phyloP scores from a whole-genome alignment of 208 protist species.

The Leishmania mexicana region DNA sequence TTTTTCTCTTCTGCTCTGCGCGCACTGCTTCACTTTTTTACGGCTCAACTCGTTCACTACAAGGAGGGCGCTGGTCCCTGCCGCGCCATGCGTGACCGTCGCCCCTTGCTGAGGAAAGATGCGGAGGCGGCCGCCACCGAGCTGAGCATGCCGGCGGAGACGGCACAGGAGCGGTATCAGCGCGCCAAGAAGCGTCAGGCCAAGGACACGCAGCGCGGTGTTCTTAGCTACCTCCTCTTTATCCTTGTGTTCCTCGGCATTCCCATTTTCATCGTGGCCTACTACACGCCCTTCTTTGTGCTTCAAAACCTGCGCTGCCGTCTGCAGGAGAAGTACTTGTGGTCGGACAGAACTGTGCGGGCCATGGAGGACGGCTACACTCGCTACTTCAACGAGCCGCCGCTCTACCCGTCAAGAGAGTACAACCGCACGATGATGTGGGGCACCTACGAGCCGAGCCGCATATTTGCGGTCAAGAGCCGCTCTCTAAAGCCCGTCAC shows the following conservation, averaged over 20 bases:
- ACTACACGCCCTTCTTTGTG: constrained; percentile 82
- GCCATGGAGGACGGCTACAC: constrained; percentile 64
- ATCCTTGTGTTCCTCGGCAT: constrained; percentile 58
- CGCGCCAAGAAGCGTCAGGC: constrained; percentile 22
- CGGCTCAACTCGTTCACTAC: not conserved
- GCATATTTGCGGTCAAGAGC: constrained; percentile 82
- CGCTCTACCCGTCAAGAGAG: constrained; percentile 60
- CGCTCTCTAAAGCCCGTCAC: constrained; percentile 62
- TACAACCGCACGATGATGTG: constrained; percentile 82
- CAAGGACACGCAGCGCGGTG: constrained; percentile 30
- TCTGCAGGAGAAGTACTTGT: constrained; percentile 49
- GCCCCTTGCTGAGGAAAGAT: constrained; percentile 12
- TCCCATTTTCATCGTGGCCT: constrained; percentile 55
- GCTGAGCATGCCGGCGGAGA: constrained; percentile 44
- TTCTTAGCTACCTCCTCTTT: constrained; percentile 59
- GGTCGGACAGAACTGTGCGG: constrained; percentile 47
- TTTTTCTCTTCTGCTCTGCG: constrained; percentile 2
- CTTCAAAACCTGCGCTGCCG: constrained; percentile 77
- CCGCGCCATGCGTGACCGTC: constrained; percentile 32
- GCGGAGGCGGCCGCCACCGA: constrained; percentile 3
- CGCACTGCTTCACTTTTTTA: not conserved
- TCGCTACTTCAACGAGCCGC: constrained; percentile 59
- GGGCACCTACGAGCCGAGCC: constrained; percentile 87
- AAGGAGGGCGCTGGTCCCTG: not conserved
- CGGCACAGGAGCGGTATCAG: constrained; percentile 26